Evolutionary conservation across 306 rosid species (phyloP).

Genomic region (Dryas alaskensis): DNA sequence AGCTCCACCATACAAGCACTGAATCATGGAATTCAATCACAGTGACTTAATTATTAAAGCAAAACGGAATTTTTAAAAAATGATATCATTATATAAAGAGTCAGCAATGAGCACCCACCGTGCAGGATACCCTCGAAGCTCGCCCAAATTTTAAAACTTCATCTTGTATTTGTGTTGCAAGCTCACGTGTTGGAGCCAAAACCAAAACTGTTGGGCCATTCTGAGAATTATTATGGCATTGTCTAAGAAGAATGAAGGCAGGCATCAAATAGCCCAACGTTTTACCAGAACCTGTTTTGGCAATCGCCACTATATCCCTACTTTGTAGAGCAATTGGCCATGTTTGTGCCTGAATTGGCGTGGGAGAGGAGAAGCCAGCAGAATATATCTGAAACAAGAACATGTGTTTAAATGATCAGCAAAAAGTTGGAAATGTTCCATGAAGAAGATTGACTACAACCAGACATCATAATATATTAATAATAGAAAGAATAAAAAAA

Average conservation of each 20-base stretch:
- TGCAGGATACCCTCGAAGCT: conserved; percentile 83
- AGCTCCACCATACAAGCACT: conserved; percentile 99
- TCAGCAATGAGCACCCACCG: conserved; percentile 52
- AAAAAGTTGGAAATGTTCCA: conserved; percentile 26
- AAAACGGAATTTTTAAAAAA: neutral
- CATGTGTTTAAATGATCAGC: conserved; percentile 34
- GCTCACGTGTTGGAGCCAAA: conserved; percentile 98
- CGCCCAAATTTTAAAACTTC: conserved; percentile 89
- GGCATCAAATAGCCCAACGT: conserved; percentile 94
- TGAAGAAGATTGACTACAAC: conserved; percentile 16
- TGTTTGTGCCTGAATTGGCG: conserved; percentile 99
- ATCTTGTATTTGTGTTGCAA: conserved; percentile 95
- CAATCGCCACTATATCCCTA: conserved; percentile 96
- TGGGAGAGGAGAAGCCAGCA: conserved; percentile 91
- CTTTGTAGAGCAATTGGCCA: conserved; percentile 98
- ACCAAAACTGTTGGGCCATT: conserved; percentile 95
- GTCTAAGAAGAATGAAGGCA: conserved; percentile 84
- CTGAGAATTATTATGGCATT: conserved; percentile 66
- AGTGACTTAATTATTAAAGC: conserved; percentile 13
- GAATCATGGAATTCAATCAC: conserved; percentile 37
- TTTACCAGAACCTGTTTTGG: conserved; percentile 97
- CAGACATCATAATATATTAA: conserved; percentile 29
- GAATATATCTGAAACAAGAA: conserved; percentile 67
- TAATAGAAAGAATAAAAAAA: conserved; percentile 35
- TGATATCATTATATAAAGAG: conserved; percentile 1